phyloP scores from a whole-genome alignment of 352 stramenopile genomes.

The Phytophthora europaea region DNA sequence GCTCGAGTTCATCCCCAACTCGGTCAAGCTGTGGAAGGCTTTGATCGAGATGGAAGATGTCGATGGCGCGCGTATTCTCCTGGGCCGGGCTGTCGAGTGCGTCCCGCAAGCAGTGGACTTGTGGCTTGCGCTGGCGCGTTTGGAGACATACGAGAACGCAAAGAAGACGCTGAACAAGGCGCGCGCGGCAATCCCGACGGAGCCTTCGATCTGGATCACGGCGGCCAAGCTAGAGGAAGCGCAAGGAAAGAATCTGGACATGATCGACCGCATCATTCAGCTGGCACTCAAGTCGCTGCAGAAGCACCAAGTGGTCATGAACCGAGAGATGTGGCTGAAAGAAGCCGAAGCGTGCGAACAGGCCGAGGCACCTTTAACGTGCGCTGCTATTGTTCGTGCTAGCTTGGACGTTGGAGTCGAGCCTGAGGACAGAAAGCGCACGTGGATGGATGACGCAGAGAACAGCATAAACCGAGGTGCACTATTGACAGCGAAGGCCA shows the following conservation, averaged over 20 bases:
- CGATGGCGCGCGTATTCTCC: conserved; percentile 96
- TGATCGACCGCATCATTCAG: conserved; percentile 89
- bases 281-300: conserved; percentile 90
- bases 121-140: conserved; percentile 97
- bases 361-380: conserved; percentile 93
- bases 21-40: conserved; percentile 98
- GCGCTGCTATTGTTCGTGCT: conserved; percentile 94
- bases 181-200: conserved; percentile 94
- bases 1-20: conserved; percentile 98
- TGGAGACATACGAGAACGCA: conserved; percentile 99
- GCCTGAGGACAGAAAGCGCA: conserved; percentile 96
- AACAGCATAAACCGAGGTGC: conserved; percentile 86
- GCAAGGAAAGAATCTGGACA: conserved; percentile 90
- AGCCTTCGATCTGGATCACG: conserved; percentile 99
- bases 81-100: conserved; percentile 98
- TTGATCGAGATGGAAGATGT: conserved; percentile 98
- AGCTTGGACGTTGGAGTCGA: conserved; percentile 97
- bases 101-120: conserved; percentile 98
- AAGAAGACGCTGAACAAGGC: conserved; percentile 98
- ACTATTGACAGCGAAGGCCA: conserved; percentile 95
- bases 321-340: conserved; percentile 97
- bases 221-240: conserved; percentile 99
- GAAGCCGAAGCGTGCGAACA: conserved; percentile 96
- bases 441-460: conserved; percentile 98
- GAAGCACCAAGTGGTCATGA: conserved; percentile 93